Conservation (phyloP, 2,329 filamentous ascomycete species). For the Niveomyces coronatus region DNA sequence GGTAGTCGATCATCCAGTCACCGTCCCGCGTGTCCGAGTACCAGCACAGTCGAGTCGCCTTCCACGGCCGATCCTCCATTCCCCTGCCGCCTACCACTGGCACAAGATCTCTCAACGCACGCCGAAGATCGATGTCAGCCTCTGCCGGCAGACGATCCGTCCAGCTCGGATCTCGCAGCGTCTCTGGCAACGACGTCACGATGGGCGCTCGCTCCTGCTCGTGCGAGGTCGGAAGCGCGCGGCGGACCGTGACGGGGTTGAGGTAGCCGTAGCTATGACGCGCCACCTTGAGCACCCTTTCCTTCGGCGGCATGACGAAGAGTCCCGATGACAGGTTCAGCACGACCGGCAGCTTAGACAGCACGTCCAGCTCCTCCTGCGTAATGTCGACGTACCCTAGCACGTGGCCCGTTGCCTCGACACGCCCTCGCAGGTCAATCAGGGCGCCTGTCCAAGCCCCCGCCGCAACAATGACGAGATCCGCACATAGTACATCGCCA, state of each 20-base stretch:
- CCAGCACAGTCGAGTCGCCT: slow-evolving; percentile 58
- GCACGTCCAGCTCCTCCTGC: slow-evolving; percentile 53
- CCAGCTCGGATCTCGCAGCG: slow-evolving; percentile 28
- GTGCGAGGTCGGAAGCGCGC: slow-evolving; percentile 23
- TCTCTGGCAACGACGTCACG: slow-evolving; percentile 26
- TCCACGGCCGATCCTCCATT: slow-evolving; percentile 50
- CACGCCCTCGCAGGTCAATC: slow-evolving; percentile 66
- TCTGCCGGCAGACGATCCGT: slow-evolving; percentile 44
- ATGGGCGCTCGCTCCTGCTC: slow-evolving; percentile 19
- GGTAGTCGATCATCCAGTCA: slow-evolving; percentile 62
- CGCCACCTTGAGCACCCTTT: slow-evolving; percentile 55
- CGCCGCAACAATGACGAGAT: slow-evolving; percentile 69
- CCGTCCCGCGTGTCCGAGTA: slow-evolving; percentile 64
- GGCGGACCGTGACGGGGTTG: slow-evolving; percentile 34
- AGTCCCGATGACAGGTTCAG: slow-evolving; percentile 62
- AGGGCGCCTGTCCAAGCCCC: slow-evolving; percentile 79
- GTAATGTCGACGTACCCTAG: slow-evolving; percentile 70
- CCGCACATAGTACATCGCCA: slow-evolving; percentile 39
- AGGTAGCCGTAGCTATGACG: slow-evolving; percentile 60
- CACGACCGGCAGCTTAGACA: slow-evolving; percentile 60
- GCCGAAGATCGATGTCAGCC: slow-evolving; percentile 50
- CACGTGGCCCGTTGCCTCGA: slow-evolving; percentile 71
- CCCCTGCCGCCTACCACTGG: slow-evolving; percentile 43
- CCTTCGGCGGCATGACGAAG: slow-evolving; percentile 61
- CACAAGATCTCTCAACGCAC: slow-evolving; percentile 49